These are phyloP conservation scores for Echria macrotheca DNA, from an alignment of 495 filamentous ascomycete species.

Conservation along the genomic window DNA sequence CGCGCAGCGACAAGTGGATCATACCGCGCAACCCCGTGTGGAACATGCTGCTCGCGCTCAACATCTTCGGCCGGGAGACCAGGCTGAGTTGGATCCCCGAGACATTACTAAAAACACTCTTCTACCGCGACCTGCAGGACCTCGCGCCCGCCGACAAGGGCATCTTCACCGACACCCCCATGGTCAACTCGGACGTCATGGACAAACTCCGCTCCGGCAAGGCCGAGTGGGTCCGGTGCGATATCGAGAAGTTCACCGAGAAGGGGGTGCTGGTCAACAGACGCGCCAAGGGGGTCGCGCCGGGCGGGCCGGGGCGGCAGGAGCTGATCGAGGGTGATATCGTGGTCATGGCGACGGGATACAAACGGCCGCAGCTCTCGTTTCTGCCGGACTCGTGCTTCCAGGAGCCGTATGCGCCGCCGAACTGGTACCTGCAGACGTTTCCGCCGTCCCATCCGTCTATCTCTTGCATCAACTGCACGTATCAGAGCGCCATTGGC, in stretches of 20 bases:
- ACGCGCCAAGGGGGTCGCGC: conserved; percentile 64
- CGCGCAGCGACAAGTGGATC: conserved; percentile 82
- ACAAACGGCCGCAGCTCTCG: conserved; percentile 60
- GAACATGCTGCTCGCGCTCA: conserved; percentile 67
- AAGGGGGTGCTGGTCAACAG: conserved; percentile 64
- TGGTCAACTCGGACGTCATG: conserved; percentile 80
- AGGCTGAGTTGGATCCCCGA: conserved; percentile 73
- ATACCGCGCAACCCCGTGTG: conserved; percentile 74
- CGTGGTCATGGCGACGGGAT: conserved; percentile 80
- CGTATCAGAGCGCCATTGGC: conserved; percentile 76
- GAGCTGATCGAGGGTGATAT: conserved; percentile 63
- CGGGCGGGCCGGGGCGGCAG: conserved; percentile 63
- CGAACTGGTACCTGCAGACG: conserved; percentile 83
- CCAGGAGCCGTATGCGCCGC: conserved; percentile 64
- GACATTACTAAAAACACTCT: conserved; percentile 65
- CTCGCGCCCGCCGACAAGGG: conserved; percentile 64
- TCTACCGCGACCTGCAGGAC: conserved; percentile 79
- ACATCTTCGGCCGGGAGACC: conserved; percentile 75
- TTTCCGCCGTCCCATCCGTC: conserved; percentile 64
- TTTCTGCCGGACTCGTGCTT: conserved; percentile 72
- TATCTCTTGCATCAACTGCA: conserved; percentile 76
- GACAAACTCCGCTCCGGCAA: conserved; percentile 69
- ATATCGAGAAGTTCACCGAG: conserved; percentile 61
- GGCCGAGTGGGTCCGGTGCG: conserved; percentile 75
- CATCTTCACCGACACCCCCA: conserved; percentile 75